Base-by-base conservation (phyloP, 192 early-diverging fungal species). In the Backusella sp. region DNA sequence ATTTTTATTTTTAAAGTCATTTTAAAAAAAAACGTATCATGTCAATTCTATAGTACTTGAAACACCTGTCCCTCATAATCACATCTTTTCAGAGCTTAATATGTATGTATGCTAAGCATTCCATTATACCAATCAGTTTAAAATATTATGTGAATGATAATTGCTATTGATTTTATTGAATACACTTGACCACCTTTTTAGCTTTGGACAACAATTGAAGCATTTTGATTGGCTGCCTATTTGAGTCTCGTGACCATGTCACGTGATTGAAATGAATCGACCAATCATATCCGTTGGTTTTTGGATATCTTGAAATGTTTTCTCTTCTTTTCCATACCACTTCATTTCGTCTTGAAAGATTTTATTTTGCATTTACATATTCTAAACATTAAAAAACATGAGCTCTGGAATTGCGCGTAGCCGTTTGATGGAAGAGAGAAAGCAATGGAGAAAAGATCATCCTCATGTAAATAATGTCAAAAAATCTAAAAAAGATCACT, bases 391-490 rank as follows among this genome's bases (percentile, higher is more conserved):
- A 28, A 62, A 34, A 59, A 59, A 42, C 17, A 80, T 80, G 79
- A 80, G 79, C 73, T 34, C 74, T 42, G 79, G 79, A 28, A 80
- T 80, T 71, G 75, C 79, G 6, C 79, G 79, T 28, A 76, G 66
- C 17, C 79, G 79, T 14, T 46, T 80, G 53, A 76, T 80, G 68
- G 96, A 98, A 82, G 98, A 99, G 85, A 86, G 98, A 65, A 97
- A 96, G 82, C 96, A 97, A 83, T 99, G 98, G 98, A 84, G 97
- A 75, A 98, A 96, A 85, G 98, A 97, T 80, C 95, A 97, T 80
- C 96, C 92, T 68, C 84, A 86, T 74, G 87, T 89, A 82, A 73
- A 77, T 74, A 44, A 26, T 41, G 15, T 26, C 32, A 69, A 74
- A 68, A 2, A 44, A n/a, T 41, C n/a, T 26, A 6, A 53, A 39